Evolutionary conservation across 306 rosid species (phyloP).

Genomic region (Fagus crenata): DNA sequence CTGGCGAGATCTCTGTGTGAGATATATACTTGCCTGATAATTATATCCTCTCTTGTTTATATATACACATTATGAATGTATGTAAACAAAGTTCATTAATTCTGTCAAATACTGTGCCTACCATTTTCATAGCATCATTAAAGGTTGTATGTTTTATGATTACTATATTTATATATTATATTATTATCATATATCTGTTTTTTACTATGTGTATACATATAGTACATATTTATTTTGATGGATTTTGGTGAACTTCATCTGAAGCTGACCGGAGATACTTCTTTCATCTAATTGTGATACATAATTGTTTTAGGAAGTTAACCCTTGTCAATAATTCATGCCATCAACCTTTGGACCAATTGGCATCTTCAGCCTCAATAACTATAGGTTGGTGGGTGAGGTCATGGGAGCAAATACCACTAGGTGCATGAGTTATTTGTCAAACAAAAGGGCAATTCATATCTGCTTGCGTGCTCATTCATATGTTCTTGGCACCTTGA

Average conservation of each 20-base stretch:
- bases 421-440: not conserved
- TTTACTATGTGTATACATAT: not conserved
- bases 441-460: not conserved
- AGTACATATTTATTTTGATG: not conserved
- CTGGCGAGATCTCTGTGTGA: no score
- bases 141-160: not conserved
- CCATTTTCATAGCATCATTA: not conserved
- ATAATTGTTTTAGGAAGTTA: no score
- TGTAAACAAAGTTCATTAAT: no score
- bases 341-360: no score
- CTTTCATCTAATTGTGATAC: no score
- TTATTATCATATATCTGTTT: not conserved
- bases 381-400: not conserved
- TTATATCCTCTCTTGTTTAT: no score
- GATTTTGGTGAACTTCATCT: not conserved
- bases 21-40: no score
- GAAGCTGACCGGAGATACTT: no score
- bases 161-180: not conserved
- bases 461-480: conserved; percentile 10
- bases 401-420: not conserved
- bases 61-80: no score
- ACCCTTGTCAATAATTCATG: no score
- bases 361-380: not conserved
- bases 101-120: no score
- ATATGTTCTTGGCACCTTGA: conserved; percentile 54